Evolutionary conservation across 1,284 basidiomycete species (phyloP).

Genomic region (Pseudozyma sp.): DNA sequence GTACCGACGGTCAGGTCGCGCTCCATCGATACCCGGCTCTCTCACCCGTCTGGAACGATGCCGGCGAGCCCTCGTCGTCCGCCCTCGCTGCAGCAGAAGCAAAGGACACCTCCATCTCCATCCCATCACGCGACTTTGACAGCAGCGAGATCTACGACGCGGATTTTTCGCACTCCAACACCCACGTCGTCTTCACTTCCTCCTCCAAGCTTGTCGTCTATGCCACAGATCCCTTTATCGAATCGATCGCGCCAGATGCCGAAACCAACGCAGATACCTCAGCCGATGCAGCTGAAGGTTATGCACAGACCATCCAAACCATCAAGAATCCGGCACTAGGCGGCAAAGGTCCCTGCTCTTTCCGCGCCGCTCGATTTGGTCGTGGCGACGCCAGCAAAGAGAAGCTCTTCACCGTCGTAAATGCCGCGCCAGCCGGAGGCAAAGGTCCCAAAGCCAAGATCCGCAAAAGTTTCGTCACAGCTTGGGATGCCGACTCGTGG

Average conservation of each 20-base stretch:
- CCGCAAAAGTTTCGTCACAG: slow-evolving; percentile 62
- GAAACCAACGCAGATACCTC: slow-evolving; percentile 14
- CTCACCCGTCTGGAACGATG: slow-evolving; percentile 46
- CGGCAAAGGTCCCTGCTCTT: slow-evolving; percentile 58
- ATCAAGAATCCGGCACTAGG: slow-evolving; percentile 63
- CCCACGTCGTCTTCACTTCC: slow-evolving; percentile 60
- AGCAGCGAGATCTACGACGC: slow-evolving; percentile 63
- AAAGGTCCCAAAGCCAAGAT: slow-evolving; percentile 54
- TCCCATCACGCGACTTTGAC: slow-evolving; percentile 47
- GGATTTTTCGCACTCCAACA: slow-evolving; percentile 63
- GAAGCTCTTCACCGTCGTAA: slow-evolving; percentile 62
- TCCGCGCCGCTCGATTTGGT: slow-evolving; percentile 56
- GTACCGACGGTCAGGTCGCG: slow-evolving; percentile 57
- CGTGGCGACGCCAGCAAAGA: slow-evolving; percentile 44
- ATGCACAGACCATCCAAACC: slow-evolving; percentile 54
- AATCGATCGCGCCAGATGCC: slow-evolving; percentile 18
- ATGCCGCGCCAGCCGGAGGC: slow-evolving; percentile 46
- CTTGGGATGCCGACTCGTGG: slow-evolving; percentile 66
- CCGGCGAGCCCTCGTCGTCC: slow-evolving; percentile 30
- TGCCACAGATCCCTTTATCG: slow-evolving; percentile 47
- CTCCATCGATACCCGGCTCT: slow-evolving; percentile 61
- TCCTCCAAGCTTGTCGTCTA: slow-evolving; percentile 55
- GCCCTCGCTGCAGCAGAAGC: slow-evolving; percentile 37
- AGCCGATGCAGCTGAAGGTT: slow-evolving; percentile 18
- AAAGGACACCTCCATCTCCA: slow-evolving; percentile 42